Conservation (phyloP, 2,329 filamentous ascomycete species). For the Cladosporium sphaerospermum region DNA sequence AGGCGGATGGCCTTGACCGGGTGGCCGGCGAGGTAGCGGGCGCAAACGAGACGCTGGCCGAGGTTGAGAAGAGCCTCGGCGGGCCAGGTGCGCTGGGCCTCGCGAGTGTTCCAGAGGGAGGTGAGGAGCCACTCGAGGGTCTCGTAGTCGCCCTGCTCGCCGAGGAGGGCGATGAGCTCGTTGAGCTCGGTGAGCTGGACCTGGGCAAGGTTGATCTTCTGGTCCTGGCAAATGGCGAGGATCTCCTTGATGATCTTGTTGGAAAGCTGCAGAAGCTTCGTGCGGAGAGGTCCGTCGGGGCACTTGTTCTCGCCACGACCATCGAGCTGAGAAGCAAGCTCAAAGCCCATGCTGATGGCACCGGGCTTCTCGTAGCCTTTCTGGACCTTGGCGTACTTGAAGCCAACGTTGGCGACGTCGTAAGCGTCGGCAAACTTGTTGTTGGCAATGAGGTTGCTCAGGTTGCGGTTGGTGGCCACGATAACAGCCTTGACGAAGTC, state of each 20-base stretch:
- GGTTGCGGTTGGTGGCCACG: conserved; percentile 32
- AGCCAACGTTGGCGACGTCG: conserved; percentile 39
- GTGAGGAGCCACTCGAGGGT: conserved; percentile 42
- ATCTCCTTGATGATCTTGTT: conserved; percentile 38
- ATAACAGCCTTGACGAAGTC: conserved; percentile 38
- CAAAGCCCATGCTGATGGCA: conserved; percentile 41
- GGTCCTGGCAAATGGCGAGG: conserved; percentile 36
- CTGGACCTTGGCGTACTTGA: conserved; percentile 39
- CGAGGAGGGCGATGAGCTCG: conserved; percentile 42
- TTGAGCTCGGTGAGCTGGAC: conserved; percentile 42
- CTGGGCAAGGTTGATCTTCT: conserved; percentile 40
- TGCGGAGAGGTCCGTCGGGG: conserved; percentile 30
- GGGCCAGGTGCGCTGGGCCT: conserved; percentile 41
- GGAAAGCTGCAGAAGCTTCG: conserved; percentile 34
- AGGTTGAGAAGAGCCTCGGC: conserved; percentile 44
- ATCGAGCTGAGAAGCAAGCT: conserved; percentile 41
- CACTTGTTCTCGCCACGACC: conserved; percentile 35
- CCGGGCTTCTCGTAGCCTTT: conserved; percentile 36
- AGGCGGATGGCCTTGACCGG: conserved; percentile 41
- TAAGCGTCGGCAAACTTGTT: conserved; percentile 37
- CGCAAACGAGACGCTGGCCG: conserved; percentile 48
- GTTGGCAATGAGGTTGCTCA: conserved; percentile 32
- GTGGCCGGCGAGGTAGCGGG: conserved; percentile 45
- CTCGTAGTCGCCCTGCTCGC: conserved; percentile 42
- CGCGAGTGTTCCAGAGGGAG: conserved; percentile 42